These are phyloP conservation scores for Globisporangium ultimum DNA, from an alignment of 352 stramenopile species.

Conservation along the genomic window DNA sequence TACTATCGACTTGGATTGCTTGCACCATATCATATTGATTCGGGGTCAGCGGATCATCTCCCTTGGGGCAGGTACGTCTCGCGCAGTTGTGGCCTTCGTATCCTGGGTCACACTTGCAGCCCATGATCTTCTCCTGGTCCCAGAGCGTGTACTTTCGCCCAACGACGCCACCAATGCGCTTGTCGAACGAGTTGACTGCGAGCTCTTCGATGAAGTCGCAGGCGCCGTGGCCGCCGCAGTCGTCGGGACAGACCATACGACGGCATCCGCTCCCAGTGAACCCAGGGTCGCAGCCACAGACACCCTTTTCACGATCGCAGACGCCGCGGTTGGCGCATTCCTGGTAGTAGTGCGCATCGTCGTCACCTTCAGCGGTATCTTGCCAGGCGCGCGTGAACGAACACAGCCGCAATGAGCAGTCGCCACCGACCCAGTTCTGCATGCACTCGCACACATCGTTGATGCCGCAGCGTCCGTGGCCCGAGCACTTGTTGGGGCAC, in stretches of 20 bases:
- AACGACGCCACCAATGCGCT: conserved; percentile 26
- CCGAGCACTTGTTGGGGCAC: conserved; percentile 86
- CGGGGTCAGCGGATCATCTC: conserved; percentile 73
- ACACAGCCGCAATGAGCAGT: conserved; percentile 42
- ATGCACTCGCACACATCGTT: conserved; percentile 83
- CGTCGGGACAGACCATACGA: conserved; percentile 32
- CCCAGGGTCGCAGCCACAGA: conserved; percentile 56
- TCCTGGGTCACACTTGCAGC: conserved; percentile 44
- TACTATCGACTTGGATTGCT: conserved; percentile 17
- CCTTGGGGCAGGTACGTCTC: conserved; percentile 74
- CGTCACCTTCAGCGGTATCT: conserved; percentile 31
- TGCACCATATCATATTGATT: conserved; percentile 59
- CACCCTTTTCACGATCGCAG: conserved; percentile 70
- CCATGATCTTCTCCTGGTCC: conserved; percentile 82
- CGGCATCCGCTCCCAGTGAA: conserved; percentile 73
- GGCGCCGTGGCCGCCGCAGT: conserved; percentile 47
- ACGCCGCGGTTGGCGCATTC: conserved; percentile 72
- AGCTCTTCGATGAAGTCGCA: conserved; percentile 58
- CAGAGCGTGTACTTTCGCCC: conserved; percentile 42
- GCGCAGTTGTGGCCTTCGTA: conserved; percentile 61
- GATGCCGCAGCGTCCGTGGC: conserved; percentile 74
- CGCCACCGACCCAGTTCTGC: conserved; percentile 64
- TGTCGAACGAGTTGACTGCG: conserved; percentile 37
- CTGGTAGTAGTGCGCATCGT: conserved; percentile 63
- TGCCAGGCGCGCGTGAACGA: conserved; percentile 44